Evolutionary conservation across 2,329 filamentous ascomycete genomes (phyloP), one percentile per base, ranked within the genome.

Genomic region (Monosporascus sp.): DNA sequence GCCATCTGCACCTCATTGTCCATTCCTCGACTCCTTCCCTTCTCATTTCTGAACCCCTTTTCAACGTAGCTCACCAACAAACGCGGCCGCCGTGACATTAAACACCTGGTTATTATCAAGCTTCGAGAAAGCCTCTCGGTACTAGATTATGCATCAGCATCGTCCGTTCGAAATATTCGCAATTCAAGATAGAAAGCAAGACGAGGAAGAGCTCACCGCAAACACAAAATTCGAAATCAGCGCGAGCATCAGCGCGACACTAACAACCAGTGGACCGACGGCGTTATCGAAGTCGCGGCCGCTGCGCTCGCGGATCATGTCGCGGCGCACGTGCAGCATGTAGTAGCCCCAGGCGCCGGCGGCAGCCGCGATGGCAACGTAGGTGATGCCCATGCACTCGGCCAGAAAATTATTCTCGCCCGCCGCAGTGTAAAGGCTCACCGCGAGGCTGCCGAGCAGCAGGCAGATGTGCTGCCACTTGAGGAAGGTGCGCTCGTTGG

Each of bases 401-500:
- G 91, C 91, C 35, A 96, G 71, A n/a, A 77, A 76, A 69, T 95
- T 46, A 20, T 24, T 90, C 61, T 86, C 76, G 7, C 89, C 89
- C 0, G 92, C 92, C 0, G 93, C 91, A 62, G 96, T 93, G 74
- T 93, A 97, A 28, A 99, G 75, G 22, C 87, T 89, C 14, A 99
- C 76, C 0, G 90, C 89, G 31, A 99, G 74, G 22, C 87, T 86
- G 38, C 91, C 92, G 24, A 99, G 84, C 15, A 99, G 79, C 48
- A 99, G 84, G 57, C 85, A 87, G 65, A 99, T 91, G 70, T 97
- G 92, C 76, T 97, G 90, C 94, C 94, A 99, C 72, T 97, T 97
- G 71, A 99, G 87, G 69, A 97, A 99, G 0, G 94, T 99, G 57
- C 94, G 87, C 74, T 99, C 93, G 72, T 99, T 99, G 51, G 94